Evolutionary conservation across 73 alveolate species (phyloP), one percentile per base, ranked within the genome.

Genomic region (Uronychia binucleata): DNA sequence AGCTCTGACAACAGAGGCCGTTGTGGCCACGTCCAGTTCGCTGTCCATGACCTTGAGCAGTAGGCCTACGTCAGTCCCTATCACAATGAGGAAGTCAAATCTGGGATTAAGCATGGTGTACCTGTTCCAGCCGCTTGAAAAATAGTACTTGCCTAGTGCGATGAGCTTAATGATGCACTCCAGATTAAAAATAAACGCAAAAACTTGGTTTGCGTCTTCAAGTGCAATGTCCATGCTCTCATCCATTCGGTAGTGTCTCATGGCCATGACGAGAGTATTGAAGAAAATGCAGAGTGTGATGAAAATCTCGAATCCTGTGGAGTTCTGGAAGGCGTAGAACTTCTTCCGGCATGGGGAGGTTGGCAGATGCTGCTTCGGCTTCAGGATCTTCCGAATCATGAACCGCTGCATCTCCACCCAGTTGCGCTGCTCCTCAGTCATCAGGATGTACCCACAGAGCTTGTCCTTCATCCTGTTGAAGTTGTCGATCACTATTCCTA

Each of bases 161-260:
- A 81, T 57, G 19, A 81, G 33, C 60, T 81, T 81, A 0, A 81
- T 28, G 46, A 57, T 33, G 25, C 74, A 30, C 33, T 98, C 99
- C 19, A 90, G 58, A 1, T 93, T 94, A 81, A 97, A 98, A 75
- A 96, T 77, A 19, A 81, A 85, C 1, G 98, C 93, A 58, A 96
- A 94, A 30, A 92, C 78, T 67, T 90, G 88, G 78, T 97, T 97
- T 27, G 91, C 29, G 0, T 77, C 28, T 67, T 88, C 94, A 28
- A 97, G 88, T 35, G 77, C 67, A 28, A 31, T 34, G 31, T 85
- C 34, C 85, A 94, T 94, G 0, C 33, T 35, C 33, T 78, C 79
- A 76, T 92, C 34, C 79, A 83, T 77, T 57, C 95, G 93, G 78
- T 96, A 98, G 80, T 75, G 92, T 78, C 88, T 86, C 84, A 95